Percentiles rank a stretch among this genome's conserved stretches.
phyloP scores from a whole-genome alignment of 345 rosid genomes.

The Ceriops zippeliana region DNA sequence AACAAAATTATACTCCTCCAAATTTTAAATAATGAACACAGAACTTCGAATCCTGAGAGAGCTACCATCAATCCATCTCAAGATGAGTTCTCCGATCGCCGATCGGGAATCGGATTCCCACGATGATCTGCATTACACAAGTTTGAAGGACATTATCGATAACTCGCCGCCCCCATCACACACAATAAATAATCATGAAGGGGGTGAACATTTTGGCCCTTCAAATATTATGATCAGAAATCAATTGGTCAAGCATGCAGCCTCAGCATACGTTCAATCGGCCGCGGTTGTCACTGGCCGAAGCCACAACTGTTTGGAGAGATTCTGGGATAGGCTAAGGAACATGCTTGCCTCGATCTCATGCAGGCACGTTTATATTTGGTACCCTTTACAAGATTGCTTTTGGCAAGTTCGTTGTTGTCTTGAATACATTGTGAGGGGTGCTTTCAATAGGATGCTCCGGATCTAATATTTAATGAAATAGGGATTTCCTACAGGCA shows the following conservation, averaged over 20 bases:
- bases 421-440: constrained; percentile 15
- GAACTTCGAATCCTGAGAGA: constrained; percentile 9
- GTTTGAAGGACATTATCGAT: constrained; percentile 34
- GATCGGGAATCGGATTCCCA: background rate
- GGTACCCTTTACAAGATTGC: constrained; percentile 29
- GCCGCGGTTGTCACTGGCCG: constrained; percentile 30
- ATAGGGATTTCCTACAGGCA: background rate
- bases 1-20: background rate
- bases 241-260: constrained; percentile 52
- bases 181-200: constrained; percentile 14
- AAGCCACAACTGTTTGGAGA: constrained; percentile 39
- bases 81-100: constrained; percentile 2
- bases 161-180: constrained; percentile 3
- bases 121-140: constrained; percentile 29
- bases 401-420: constrained; percentile 29
- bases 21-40: constrained; percentile 12
- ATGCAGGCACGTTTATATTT: constrained; percentile 12
- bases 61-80: background rate
- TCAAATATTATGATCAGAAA: constrained; percentile 47
- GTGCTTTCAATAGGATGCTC: constrained; percentile 1
- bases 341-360: constrained; percentile 14
- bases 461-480: background rate
- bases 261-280: constrained; percentile 51
- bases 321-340: constrained; percentile 31
- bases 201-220: constrained; percentile 37